Evolutionary conservation across 139 green algal species (phyloP).

Genomic region (Desmodesmus armatus): DNA sequence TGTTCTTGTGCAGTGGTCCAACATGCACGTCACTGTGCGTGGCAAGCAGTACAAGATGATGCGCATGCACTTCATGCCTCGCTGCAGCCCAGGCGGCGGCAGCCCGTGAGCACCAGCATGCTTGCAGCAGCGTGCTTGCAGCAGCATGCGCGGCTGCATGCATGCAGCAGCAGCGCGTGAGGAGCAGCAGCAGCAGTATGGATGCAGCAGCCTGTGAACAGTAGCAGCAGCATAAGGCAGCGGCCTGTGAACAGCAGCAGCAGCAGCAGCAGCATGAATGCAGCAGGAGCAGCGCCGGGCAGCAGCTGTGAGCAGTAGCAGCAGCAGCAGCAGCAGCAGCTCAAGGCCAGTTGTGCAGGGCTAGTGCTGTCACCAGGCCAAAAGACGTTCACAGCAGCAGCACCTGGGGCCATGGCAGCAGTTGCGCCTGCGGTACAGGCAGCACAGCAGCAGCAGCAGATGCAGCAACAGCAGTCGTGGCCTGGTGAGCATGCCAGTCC

Average conservation of each 20-base stretch:
- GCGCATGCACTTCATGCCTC: conserved; percentile 79
- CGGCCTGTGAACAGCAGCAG: not conserved
- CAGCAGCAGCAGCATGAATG: not conserved
- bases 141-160: too few species aligned
- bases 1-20: conserved; percentile 70
- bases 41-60: conserved; percentile 67
- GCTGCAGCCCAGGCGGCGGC: not conserved
- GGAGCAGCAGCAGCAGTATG: not conserved
- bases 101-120: not conserved
- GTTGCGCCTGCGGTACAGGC: not conserved
- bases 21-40: conserved; percentile 62
- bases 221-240: not conserved
- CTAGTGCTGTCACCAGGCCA: not conserved
- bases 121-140: not conserved
- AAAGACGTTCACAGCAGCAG: not conserved
- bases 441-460: not conserved
- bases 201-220: not conserved
- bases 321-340: not conserved
- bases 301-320: not conserved
- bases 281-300: not conserved
- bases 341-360: too few species aligned
- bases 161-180: too few species aligned
- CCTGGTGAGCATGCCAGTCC: too few species aligned
- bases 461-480: too few species aligned
- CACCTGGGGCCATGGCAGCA: too few species aligned